Percentiles rank a stretch among this genome's conserved stretches.
Conservation (phyloP, 23 red algal genomes). For the Gracilariopsis chorda region DNA sequence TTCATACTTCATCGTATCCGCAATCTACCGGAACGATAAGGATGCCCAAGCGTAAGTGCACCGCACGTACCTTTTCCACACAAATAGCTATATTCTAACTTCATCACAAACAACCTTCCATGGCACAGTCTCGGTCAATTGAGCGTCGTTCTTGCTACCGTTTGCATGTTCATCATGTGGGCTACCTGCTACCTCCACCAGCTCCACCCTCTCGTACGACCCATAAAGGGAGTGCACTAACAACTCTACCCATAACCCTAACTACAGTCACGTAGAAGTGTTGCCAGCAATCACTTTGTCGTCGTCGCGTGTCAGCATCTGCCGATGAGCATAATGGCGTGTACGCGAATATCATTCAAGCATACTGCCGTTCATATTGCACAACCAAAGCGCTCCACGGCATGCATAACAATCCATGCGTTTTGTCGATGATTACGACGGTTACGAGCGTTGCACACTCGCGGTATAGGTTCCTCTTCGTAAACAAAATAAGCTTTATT, state of each 20-base stretch:
- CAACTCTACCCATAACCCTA: neutral
- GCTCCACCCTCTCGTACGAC: constrained; percentile 89
- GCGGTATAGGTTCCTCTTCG: too few relatives aligned
- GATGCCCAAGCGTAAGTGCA: constrained; percentile 88
- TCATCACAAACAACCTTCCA: too few relatives aligned
- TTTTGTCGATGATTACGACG: too few relatives aligned
- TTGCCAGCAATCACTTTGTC: neutral
- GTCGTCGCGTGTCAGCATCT: too few relatives aligned
- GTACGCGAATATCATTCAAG: too few relatives aligned
- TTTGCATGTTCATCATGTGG: constrained; percentile 97
- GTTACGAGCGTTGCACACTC: too few relatives aligned
- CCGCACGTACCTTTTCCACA: neutral
- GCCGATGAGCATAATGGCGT: too few relatives aligned
- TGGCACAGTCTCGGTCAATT: constrained; percentile 78
- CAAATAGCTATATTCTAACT: neutral
- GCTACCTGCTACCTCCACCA: constrained; percentile 97
- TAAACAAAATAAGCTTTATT: too few relatives aligned
- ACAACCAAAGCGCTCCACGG: too few relatives aligned
- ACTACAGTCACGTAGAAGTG: neutral
- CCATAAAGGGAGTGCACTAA: constrained; percentile 77
- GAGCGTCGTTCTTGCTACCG: constrained; percentile 73
- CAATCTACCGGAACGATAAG: constrained; percentile 86
- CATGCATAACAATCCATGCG: too few relatives aligned
- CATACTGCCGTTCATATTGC: too few relatives aligned
- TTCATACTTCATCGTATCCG: constrained; percentile 78